Conservation (phyloP, 2,329 filamentous ascomycete species). For the Hypoxylon sp. region DNA sequence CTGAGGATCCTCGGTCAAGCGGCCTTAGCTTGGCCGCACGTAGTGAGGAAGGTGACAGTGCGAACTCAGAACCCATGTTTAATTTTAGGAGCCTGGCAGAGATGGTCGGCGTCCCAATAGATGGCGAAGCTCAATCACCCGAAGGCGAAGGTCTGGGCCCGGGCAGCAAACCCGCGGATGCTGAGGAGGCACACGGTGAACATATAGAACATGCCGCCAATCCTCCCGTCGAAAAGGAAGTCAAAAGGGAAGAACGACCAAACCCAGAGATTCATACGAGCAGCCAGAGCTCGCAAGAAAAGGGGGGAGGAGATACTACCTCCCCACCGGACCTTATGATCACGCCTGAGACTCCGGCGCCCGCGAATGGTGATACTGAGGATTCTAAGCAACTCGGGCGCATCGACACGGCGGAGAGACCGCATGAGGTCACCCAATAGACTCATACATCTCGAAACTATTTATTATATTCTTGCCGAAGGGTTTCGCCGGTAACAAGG, state of each 20-base stretch:
- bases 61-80: constrained; percentile 82
- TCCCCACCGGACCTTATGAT: constrained; percentile 62
- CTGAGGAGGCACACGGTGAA: constrained; percentile 52
- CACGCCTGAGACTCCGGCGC: constrained; percentile 66
- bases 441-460: constrained; percentile 35
- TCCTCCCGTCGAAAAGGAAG: constrained; percentile 28
- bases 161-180: constrained; percentile 56
- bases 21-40: constrained; percentile 66
- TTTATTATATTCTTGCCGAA: constrained; percentile 18
- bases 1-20: constrained; percentile 67
- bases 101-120: constrained; percentile 79
- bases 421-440: constrained; percentile 56
- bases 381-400: constrained; percentile 63
- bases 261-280: constrained; percentile 49
- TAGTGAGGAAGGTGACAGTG: constrained; percentile 65
- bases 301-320: constrained; percentile 38
- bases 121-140: constrained; percentile 56
- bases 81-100: constrained; percentile 91
- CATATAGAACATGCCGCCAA: constrained; percentile 54
- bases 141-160: constrained; percentile 41
- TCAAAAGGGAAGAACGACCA: constrained; percentile 30
- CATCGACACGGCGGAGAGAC: constrained; percentile 56
- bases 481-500: constrained; percentile 13
- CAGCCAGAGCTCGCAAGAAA: constrained; percentile 25
- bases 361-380: constrained; percentile 52